Conservation (phyloP, 768 basidiomycete genomes). For the Leccinum disarticulatum region DNA sequence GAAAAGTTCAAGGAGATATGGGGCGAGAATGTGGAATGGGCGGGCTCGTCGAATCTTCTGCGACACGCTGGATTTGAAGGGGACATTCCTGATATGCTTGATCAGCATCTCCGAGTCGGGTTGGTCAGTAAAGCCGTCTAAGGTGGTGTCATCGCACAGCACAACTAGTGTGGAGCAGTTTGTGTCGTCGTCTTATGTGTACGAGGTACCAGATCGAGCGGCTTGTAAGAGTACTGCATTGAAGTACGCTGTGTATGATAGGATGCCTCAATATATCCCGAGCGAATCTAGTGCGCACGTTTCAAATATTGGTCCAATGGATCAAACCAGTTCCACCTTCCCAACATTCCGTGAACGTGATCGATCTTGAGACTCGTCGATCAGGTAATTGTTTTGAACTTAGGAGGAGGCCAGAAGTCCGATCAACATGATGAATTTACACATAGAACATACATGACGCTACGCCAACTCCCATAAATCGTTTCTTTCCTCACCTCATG, state of each 20-base stretch:
- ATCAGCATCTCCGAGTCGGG: conserved; percentile 9
- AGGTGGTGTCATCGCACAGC: conserved; percentile 2
- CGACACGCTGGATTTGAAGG: background rate
- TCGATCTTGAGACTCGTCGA: too few species aligned
- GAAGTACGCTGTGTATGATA: background rate
- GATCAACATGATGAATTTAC: background rate
- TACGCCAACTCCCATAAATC: background rate
- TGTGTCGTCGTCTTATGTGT: too few species aligned
- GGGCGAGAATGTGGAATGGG: conserved; percentile 35
- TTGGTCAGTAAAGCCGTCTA: background rate
- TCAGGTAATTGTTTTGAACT: too few species aligned
- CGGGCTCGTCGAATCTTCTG: background rate
- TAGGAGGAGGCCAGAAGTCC: too few species aligned
- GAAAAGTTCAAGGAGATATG: conserved; percentile 26
- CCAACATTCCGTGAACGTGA: too few species aligned
- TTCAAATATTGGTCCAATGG: too few species aligned
- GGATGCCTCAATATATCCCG: too few species aligned
- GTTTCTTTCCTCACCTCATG: conserved; percentile 19
- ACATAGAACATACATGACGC: background rate
- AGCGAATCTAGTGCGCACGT: too few species aligned
- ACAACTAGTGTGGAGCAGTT: background rate
- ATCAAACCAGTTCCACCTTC: too few species aligned
- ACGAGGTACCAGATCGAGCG: too few species aligned
- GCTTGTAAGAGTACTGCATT: background rate
- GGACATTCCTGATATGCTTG: conserved; percentile 2